phyloP scores from a whole-genome alignment of 306 rosid species.

The Ochetophila trinervis region DNA sequence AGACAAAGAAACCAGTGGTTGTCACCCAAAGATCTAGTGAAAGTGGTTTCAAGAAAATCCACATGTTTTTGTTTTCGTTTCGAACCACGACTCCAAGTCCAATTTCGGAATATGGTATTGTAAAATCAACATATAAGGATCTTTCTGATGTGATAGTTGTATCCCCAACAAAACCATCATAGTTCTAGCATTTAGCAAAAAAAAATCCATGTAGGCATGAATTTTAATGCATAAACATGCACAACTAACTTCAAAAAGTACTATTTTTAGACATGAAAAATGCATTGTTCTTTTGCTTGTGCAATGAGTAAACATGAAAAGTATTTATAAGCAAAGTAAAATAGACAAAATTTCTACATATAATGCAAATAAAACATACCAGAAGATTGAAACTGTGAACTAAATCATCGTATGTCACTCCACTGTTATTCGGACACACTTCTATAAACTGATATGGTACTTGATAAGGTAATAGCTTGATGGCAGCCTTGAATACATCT shows the following conservation, averaged over 20 bases:
- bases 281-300: no score
- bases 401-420: not conserved
- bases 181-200: not conserved
- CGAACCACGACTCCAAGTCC: slow-evolving; percentile 2
- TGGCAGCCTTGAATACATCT: slow-evolving; percentile 11
- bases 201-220: not conserved
- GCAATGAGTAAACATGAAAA: no score
- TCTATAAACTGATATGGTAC: no score
- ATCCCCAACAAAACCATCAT: slow-evolving; percentile 8
- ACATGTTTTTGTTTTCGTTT: not conserved
- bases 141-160: slow-evolving; percentile 1
- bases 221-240: not conserved
- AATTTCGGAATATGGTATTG: slow-evolving; percentile 2
- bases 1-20: slow-evolving; percentile 11
- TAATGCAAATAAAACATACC: not conserved
- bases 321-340: no score
- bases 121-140: not conserved
- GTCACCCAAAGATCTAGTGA: not conserved
- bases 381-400: not conserved
- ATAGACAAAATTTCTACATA: no score
- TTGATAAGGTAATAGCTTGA: not conserved
- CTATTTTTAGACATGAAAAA: no score
- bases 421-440: not conserved
- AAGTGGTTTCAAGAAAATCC: slow-evolving; percentile 20
- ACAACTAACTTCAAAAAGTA: no score